A percentile compares a stretch with the other conserved stretches of the same genome.
phyloP scores from a whole-genome alignment of 371 early-diverging fungal genomes.

The Umbelopsis sp. region DNA sequence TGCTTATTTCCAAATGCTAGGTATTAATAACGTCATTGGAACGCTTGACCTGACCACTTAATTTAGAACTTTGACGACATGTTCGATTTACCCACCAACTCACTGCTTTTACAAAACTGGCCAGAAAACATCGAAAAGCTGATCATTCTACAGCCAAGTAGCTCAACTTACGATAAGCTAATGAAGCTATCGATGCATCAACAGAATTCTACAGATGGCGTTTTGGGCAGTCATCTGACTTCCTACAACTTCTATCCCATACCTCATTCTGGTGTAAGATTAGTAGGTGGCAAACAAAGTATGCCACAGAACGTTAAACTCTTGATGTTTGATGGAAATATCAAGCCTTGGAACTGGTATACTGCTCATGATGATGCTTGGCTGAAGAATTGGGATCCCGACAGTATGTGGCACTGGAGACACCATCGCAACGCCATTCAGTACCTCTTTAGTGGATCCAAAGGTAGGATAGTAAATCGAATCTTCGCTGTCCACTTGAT shows the following conservation, averaged over 20 bases:
- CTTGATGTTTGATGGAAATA: background rate
- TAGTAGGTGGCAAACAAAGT: background rate
- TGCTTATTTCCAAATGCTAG: background rate
- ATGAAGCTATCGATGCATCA: background rate
- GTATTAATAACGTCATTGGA: constrained; percentile 6
- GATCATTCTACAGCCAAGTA: background rate
- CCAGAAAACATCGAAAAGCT: background rate
- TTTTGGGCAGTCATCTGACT: background rate
- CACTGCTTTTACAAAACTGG: background rate
- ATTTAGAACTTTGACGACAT: constrained; percentile 7
- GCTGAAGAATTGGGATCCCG: background rate
- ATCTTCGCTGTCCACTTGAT: too few species aligned
- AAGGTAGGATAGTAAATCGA: background rate
- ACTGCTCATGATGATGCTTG: background rate
- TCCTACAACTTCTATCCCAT: background rate
- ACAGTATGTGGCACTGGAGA: background rate
- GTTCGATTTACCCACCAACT: background rate
- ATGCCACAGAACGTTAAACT: background rate
- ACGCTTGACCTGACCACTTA: background rate
- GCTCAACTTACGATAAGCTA: background rate
- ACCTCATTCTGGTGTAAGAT: background rate
- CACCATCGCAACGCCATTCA: constrained; percentile 2
- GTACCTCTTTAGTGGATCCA: background rate
- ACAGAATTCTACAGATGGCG: background rate
- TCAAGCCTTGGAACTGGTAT: constrained; percentile 14